Percentiles rank a stretch among this genome's conserved stretches.
Evolutionary conservation across 352 stramenopile species (phyloP).

Genomic region (Phytopythium oedochilum): DNA sequence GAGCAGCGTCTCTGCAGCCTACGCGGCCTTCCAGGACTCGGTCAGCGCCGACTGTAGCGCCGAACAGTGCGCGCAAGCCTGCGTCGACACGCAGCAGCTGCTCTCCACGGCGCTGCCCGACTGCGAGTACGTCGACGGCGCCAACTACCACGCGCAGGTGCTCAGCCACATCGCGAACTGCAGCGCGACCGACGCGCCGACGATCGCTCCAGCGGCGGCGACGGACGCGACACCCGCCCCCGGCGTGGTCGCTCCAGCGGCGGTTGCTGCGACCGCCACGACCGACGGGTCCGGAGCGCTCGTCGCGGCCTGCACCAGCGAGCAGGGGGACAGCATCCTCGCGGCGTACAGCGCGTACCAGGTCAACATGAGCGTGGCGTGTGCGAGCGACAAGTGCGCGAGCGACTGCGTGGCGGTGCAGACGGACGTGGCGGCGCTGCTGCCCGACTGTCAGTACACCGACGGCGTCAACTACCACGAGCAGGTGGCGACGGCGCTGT

Average conservation of each 20-base stretch:
- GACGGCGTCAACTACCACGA: slow-evolving; percentile 5
- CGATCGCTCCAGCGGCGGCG: background rate
- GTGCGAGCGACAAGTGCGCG: background rate
- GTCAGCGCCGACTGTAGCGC: background rate
- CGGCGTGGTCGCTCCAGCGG: background rate
- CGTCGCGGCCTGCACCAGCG: background rate
- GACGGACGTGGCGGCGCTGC: background rate
- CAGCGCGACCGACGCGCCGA: background rate
- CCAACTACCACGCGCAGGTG: slow-evolving; percentile 4
- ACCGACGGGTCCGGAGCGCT: background rate
- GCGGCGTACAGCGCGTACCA: background rate
- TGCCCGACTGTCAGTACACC: slow-evolving; percentile 1
- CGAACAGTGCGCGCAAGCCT: background rate
- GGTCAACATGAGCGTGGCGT: background rate
- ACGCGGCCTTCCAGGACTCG: slow-evolving; percentile 2
- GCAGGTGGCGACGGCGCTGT: background rate
- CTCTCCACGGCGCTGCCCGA: slow-evolving; percentile 3
- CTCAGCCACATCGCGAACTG: background rate
- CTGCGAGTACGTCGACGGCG: slow-evolving; percentile 5
- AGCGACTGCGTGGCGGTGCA: background rate
- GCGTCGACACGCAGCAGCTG: background rate
- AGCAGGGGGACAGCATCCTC: background rate
- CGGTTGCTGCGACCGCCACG: background rate
- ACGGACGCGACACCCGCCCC: background rate
- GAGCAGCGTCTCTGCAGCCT: background rate